Percentiles rank a stretch among this genome's conserved stretches.
Evolutionary conservation across 2,329 filamentous ascomycete genomes (phyloP).

Genomic region (Ceratocystis papillata): DNA sequence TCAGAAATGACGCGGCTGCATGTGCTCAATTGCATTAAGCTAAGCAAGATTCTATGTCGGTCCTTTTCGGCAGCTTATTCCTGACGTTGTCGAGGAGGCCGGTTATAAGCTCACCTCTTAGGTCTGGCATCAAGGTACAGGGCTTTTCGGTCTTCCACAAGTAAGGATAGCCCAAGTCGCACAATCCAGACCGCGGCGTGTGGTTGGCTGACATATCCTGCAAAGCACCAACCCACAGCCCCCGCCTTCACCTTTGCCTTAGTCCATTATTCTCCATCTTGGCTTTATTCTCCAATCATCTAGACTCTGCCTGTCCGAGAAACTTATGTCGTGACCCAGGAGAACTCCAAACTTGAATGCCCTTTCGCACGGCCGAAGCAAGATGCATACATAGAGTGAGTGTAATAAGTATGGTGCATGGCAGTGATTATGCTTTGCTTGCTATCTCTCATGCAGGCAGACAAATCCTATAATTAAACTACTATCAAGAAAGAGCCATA

Average conservation of each 20-base stretch:
- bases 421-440: background rate
- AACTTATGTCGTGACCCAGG: background rate
- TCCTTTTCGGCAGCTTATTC: slow-evolving; percentile 10
- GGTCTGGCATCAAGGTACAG: background rate
- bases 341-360: background rate
- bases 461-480: background rate
- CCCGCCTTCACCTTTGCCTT: background rate
- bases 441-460: background rate
- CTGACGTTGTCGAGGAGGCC: background rate
- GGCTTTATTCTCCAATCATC: background rate
- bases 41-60: background rate
- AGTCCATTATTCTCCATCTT: background rate
- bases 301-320: background rate
- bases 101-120: background rate
- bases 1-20: background rate
- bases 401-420: background rate
- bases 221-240: background rate
- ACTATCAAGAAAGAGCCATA: background rate
- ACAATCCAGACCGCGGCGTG: slow-evolving; percentile 9
- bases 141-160: background rate
- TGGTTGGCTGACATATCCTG: slow-evolving; percentile 7
- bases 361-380: no score
- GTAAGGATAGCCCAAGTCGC: slow-evolving; percentile 10
- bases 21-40: background rate
- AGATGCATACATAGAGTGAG: background rate